These are phyloP conservation scores for Leccinum longicurvipes DNA, from an alignment of 768 basidiomycete species.

Conservation along the genomic window DNA sequence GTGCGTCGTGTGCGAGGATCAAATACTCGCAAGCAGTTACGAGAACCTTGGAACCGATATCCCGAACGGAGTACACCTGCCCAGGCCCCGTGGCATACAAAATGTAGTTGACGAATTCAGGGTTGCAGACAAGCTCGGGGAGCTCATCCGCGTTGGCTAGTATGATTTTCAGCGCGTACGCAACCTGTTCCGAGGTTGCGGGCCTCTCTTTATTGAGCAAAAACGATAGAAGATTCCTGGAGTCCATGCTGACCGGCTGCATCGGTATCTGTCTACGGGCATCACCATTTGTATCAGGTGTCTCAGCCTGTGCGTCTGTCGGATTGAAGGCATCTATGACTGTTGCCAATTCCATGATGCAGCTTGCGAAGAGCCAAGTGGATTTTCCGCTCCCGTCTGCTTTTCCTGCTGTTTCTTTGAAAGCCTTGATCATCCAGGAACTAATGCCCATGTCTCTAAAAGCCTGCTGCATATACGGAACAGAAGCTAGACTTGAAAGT, in stretches of 20 bases:
- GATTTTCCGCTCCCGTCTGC: background rate
- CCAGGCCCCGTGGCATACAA: background rate
- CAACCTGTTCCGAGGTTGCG: background rate
- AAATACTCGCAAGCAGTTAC: background rate
- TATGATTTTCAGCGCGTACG: conserved; percentile 1
- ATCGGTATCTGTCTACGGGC: background rate
- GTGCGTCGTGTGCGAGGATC: background rate
- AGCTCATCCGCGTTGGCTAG: background rate
- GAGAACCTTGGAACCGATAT: conserved; percentile 1
- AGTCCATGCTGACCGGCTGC: background rate
- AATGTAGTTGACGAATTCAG: conserved; percentile 5
- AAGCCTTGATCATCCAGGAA: background rate
- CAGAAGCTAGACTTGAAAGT: background rate
- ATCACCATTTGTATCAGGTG: background rate
- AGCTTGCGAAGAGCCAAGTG: background rate
- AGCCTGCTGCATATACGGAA: background rate
- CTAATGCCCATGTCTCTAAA: background rate
- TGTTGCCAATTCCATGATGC: background rate
- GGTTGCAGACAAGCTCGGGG: background rate
- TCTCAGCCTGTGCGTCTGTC: background rate
- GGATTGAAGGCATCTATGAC: background rate
- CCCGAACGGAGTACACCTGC: background rate
- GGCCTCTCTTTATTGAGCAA: background rate
- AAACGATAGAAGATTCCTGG: background rate
- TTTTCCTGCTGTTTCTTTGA: background rate